Conservation (phyloP, 2,329 filamentous ascomycete genomes). For the Exophiala spinifera region DNA sequence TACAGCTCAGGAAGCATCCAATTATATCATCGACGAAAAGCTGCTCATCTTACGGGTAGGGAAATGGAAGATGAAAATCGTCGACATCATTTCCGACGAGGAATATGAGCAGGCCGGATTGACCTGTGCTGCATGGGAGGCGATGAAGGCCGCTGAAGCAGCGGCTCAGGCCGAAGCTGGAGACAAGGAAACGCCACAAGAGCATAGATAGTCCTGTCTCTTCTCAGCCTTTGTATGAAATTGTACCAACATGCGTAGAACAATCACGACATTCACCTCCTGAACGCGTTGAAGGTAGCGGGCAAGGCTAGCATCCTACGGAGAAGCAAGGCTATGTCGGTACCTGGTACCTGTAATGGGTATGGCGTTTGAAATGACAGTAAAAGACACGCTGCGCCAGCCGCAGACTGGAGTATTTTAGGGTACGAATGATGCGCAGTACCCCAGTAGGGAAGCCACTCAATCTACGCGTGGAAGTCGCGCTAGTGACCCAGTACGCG, state of each 20-base stretch:
- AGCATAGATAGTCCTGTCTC: too few species aligned
- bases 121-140: conserved; percentile 52
- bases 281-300: not conserved
- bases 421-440: too few species aligned
- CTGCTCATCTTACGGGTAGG: conserved; percentile 56
- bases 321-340: not conserved
- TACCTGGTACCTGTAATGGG: too few species aligned
- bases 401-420: too few species aligned
- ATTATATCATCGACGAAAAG: conserved; percentile 50
- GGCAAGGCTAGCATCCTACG: conserved; percentile 6
- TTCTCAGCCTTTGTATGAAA: not conserved
- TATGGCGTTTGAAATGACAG: too few species aligned
- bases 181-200: not conserved
- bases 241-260: not conserved
- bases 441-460: too few species aligned
- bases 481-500: conserved; percentile 2
- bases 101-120: conserved; percentile 49
- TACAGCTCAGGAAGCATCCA: conserved; percentile 44
- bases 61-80: conserved; percentile 59
- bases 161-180: not conserved
- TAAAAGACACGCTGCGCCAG: not conserved
- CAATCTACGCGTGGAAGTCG: conserved; percentile 7
- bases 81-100: conserved; percentile 54
- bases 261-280: not conserved
- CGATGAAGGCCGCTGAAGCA: conserved; percentile 21